phyloP scores from a whole-genome alignment of 345 rosid species.

The Brassica nigra region DNA sequence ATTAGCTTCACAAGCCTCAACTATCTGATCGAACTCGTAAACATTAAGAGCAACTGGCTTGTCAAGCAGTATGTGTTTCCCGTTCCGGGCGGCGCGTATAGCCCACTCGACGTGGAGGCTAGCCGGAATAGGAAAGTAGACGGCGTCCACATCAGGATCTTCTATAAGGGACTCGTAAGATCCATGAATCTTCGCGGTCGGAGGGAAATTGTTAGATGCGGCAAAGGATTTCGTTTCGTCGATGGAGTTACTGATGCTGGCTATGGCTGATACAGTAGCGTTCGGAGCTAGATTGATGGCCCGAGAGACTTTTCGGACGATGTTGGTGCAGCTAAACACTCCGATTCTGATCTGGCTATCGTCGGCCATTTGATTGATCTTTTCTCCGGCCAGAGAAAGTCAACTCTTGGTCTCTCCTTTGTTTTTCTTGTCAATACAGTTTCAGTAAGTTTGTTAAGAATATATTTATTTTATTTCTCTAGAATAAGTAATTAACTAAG shows the following conservation, averaged over 20 bases:
- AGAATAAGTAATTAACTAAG: background rate
- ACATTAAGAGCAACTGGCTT: constrained; percentile 71
- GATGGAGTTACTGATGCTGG: constrained; percentile 48
- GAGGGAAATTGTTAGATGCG: constrained; percentile 58
- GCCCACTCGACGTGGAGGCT: constrained; percentile 79
- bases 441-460: background rate
- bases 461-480: background rate
- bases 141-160: constrained; percentile 74
- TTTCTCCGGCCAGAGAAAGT: background rate
- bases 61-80: constrained; percentile 77
- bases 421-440: background rate
- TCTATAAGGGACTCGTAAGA: constrained; percentile 75
- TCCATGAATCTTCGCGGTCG: constrained; percentile 57
- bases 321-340: constrained; percentile 68
- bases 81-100: constrained; percentile 57
- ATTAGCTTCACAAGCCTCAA: constrained; percentile 61
- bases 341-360: constrained; percentile 54
- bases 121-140: constrained; percentile 75
- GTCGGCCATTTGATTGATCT: constrained; percentile 19
- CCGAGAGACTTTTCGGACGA: constrained; percentile 68
- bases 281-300: constrained; percentile 70
- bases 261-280: constrained; percentile 63
- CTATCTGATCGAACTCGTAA: constrained; percentile 61
- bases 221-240: constrained; percentile 65
- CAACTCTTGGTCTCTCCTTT: background rate